Conservation (phyloP, 129 eudicot genomes). For the Cynara cardunculus region DNA sequence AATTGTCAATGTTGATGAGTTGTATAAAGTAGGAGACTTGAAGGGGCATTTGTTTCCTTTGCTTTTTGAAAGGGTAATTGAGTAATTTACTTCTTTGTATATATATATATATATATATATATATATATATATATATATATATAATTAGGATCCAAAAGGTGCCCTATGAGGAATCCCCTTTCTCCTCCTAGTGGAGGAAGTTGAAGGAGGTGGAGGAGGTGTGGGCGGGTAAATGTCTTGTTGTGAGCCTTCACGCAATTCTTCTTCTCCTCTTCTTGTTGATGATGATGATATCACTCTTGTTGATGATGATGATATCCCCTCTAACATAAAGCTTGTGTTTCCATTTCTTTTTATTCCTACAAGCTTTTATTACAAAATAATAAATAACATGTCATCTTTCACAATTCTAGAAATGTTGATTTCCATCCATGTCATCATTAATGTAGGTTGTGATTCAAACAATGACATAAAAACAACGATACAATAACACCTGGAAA, state of each 20-base stretch:
- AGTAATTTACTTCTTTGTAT: slow-evolving; percentile 18
- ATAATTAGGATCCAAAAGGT: slow-evolving; percentile 56
- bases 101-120: slow-evolving; percentile 1
- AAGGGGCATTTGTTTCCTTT: slow-evolving; percentile 19
- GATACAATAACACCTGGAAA: slow-evolving; percentile 2
- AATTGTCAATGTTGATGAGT: slow-evolving; percentile 46
- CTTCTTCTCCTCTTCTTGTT: slow-evolving; percentile 48
- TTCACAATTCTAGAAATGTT: not conserved
- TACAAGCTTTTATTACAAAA: slow-evolving; percentile 53
- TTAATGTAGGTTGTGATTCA: slow-evolving; percentile 29
- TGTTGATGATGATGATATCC: slow-evolving; percentile 38
- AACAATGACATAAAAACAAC: not conserved
- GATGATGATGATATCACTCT: slow-evolving; percentile 40
- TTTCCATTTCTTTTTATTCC: slow-evolving; percentile 87
- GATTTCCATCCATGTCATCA: slow-evolving; percentile 19
- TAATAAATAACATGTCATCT: not conserved
- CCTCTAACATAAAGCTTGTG: slow-evolving; percentile 76
- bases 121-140: not conserved
- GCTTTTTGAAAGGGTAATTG: slow-evolving; percentile 6
- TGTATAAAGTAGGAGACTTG: slow-evolving; percentile 36
- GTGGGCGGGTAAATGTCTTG: slow-evolving; percentile 84
- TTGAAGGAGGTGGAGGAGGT: slow-evolving; percentile 74
- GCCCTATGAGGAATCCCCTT: slow-evolving; percentile 98
- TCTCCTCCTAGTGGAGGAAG: slow-evolving; percentile 72
- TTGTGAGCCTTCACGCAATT: slow-evolving; percentile 78